Conservation (phyloP, 805 yeast species). For the Yamadazyma tumulicola region DNA sequence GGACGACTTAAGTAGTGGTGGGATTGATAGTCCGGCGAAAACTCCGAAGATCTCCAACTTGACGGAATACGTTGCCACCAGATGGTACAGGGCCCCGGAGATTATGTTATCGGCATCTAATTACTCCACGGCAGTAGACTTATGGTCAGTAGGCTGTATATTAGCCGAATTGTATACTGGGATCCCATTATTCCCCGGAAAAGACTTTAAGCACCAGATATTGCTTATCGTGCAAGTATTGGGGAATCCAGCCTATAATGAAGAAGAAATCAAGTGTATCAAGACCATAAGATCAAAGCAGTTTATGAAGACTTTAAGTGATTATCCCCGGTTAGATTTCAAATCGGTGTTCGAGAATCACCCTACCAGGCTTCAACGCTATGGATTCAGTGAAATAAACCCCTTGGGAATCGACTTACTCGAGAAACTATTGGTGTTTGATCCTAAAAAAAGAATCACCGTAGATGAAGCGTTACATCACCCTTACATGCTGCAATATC, state of each 20-base stretch:
- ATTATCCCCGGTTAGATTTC: conserved; percentile 16
- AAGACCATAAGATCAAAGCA: conserved; percentile 23
- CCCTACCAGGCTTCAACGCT: conserved; percentile 16
- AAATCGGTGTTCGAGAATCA: conserved; percentile 17
- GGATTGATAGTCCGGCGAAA: neutral
- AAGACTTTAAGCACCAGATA: conserved; percentile 67
- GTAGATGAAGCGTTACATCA: conserved; percentile 87
- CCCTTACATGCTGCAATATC: conserved; percentile 87
- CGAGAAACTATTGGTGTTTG: conserved; percentile 76
- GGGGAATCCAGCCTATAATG: conserved; percentile 57
- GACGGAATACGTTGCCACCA: conserved; percentile 80
- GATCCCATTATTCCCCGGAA: conserved; percentile 71
- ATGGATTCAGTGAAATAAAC: conserved; percentile 15
- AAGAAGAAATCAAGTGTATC: conserved; percentile 15
- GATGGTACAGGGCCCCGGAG: conserved; percentile 86
- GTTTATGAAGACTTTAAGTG: conserved; percentile 25
- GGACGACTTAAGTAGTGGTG: neutral
- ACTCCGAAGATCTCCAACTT: conserved; percentile 40
- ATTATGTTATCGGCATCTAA: conserved; percentile 72
- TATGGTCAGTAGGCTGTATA: conserved; percentile 81
- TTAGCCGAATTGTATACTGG: conserved; percentile 64
- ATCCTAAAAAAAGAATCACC: conserved; percentile 78
- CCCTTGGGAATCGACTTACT: conserved; percentile 30
- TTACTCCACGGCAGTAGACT: conserved; percentile 72
- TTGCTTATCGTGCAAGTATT: conserved; percentile 62